Base-by-base conservation (phyloP, 2,329 filamentous ascomycete species). In the Graphilbum fragrans region DNA sequence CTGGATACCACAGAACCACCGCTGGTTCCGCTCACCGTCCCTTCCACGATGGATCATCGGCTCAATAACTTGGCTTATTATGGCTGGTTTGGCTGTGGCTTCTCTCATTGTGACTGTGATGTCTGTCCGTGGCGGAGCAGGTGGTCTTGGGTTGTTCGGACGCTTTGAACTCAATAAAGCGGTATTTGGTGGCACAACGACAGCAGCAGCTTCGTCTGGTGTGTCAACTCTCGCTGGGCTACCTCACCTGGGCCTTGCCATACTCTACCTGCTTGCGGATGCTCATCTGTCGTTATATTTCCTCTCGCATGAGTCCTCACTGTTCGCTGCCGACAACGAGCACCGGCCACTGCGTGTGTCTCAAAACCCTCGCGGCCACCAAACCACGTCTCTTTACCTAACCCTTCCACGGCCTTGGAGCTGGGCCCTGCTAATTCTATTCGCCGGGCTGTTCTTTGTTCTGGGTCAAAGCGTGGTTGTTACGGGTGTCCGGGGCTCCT, bases 221-320 rank as follows among this genome's bases (percentile, higher is more conserved):
- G 50, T 58, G 8, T 53, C 59, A 4, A 46, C 73, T 23, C 38
- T 72, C n/a, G 56, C 62, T 11, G 58, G 62, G 20, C 51, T 70
- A 11, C 69, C 70, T 2, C 70, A 74, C 10, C 52, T 73, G 5
- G 60, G 71, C 18, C 55, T 72, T 14, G 65, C 59, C 6, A 42
- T 58, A 12, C 58, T 74, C 9, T 74, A 73, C 53, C 54, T 74
- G 25, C 51, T 61, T 11, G 57, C 57, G 37, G 70, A 74, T 55
- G 54, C 62, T 5, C 59, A 71, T 19, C 52, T 74, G 14, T 66
- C 66, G 2, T 55, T 61, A 3, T 70, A 65, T 53, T 70, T 60
- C 50, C 56, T 73, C 32, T 69, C 67, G 2, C 64, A 70, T 54
- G 70, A 74, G 51, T 57, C 68, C 36, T 60, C 65, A 3, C 61